Percentiles rank a stretch among this genome's conserved stretches.
These are phyloP conservation scores for Cutaneotrichosporon cavernicola DNA, from an alignment of 1,284 basidiomycete species.

Conservation along the genomic window DNA sequence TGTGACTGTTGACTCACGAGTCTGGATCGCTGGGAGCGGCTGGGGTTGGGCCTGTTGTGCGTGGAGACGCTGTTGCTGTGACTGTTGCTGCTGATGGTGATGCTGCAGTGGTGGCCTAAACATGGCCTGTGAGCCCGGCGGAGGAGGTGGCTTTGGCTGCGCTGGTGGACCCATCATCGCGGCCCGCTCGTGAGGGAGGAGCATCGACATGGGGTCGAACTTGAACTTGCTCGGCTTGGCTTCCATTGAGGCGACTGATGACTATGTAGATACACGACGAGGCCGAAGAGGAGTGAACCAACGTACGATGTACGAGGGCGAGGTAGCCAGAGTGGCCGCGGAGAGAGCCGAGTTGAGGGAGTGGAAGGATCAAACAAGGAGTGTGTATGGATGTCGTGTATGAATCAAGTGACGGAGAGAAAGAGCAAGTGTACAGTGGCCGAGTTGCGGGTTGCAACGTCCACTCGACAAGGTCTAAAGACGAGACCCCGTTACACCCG, in stretches of 20 bases:
- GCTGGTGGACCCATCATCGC: slow-evolving; percentile 14
- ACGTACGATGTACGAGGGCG: background rate
- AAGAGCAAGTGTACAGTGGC: background rate
- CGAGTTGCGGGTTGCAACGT: no score
- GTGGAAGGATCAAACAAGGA: no score
- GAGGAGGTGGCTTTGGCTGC: background rate
- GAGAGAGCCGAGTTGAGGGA: background rate
- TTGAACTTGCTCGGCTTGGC: slow-evolving; percentile 40
- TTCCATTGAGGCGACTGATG: background rate
- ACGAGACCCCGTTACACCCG: no score
- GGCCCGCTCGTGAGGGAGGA: slow-evolving; percentile 49
- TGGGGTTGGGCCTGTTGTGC: slow-evolving; percentile 10
- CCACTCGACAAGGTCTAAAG: no score
- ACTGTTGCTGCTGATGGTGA: background rate
- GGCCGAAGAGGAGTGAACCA: background rate
- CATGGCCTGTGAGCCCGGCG: background rate
- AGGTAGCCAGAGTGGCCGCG: background rate
- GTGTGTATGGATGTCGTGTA: no score
- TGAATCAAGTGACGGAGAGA: no score
- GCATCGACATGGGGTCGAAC: slow-evolving; percentile 49
- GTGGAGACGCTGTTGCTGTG: slow-evolving; percentile 11
- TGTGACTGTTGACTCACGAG: slow-evolving; percentile 14
- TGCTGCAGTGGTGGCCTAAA: slow-evolving; percentile 3
- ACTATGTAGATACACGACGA: slow-evolving; percentile 9
- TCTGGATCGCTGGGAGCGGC: background rate